Evolutionary conservation across 176 grass and related monocot species (phyloP).

Genomic region (Oryza longistaminata): DNA sequence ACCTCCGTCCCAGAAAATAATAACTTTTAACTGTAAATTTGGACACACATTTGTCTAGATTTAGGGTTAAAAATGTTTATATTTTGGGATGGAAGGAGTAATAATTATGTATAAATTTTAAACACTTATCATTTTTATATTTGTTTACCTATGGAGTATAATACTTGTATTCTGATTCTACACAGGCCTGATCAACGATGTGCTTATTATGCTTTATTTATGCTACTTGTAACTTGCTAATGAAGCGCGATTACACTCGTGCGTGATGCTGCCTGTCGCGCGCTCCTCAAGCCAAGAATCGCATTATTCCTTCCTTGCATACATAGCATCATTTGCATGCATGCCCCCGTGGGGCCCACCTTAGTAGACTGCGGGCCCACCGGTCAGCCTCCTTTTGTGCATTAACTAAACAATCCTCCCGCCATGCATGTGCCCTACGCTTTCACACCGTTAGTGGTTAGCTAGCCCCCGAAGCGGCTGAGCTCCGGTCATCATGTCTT

Average conservation of each 20-base stretch:
- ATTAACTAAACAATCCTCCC: not conserved
- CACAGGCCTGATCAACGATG: not conserved
- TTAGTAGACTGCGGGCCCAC: not conserved
- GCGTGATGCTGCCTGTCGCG: not conserved
- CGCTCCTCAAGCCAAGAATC: slow-evolving; percentile 40
- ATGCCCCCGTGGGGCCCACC: not conserved
- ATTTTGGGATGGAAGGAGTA: too few species aligned
- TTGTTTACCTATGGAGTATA: too few species aligned
- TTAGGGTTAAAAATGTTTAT: too few species aligned
- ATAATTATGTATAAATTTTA: too few species aligned
- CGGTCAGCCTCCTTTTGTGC: not conserved
- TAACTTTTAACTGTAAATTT: too few species aligned
- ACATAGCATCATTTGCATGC: not conserved
- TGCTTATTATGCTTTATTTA: not conserved
- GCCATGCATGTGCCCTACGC: not conserved
- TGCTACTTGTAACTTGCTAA: not conserved
- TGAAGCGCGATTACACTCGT: not conserved
- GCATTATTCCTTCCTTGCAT: slow-evolving; percentile 15
- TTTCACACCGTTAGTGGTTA: not conserved
- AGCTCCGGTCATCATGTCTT: not conserved
- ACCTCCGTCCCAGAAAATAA: too few species aligned
- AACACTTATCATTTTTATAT: too few species aligned
- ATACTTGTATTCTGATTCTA: not conserved
- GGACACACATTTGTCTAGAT: too few species aligned
- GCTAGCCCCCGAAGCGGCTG: too few species aligned